Evolutionary conservation across 331 rosid genomes (phyloP).

Genomic region (Telfairia occidentalis): DNA sequence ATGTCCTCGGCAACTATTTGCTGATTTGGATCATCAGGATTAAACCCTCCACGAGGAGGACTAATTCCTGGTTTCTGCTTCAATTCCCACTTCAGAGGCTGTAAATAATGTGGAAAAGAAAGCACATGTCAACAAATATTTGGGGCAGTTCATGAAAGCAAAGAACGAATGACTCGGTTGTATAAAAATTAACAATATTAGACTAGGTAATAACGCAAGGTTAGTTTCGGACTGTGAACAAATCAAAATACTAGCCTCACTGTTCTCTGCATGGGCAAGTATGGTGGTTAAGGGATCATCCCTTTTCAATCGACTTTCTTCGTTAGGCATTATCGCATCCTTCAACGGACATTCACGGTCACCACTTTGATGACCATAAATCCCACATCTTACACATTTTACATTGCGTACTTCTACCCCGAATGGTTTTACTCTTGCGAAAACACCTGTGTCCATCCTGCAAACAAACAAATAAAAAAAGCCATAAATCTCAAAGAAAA

Average conservation of each 20-base stretch:
- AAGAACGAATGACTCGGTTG: neutral
- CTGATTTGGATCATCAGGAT: constrained; percentile 86
- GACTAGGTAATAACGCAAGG: neutral
- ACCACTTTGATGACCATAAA: constrained; percentile 91
- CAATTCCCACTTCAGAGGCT: constrained; percentile 97
- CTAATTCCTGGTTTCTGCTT: constrained; percentile 97
- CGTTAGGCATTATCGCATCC: constrained; percentile 86
- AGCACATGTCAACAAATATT: neutral
- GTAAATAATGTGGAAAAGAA: constrained; percentile 18
- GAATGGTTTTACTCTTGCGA: constrained; percentile 76
- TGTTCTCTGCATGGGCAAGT: constrained; percentile 63
- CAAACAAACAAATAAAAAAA: neutral
- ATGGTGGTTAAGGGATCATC: constrained; percentile 92
- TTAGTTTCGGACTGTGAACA: neutral
- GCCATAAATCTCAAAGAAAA: neutral
- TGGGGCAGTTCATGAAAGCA: neutral
- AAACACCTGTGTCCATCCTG: constrained; percentile 86
- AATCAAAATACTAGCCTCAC: constrained; percentile 47
- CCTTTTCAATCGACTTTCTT: constrained; percentile 77
- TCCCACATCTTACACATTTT: constrained; percentile 85
- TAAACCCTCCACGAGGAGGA: constrained; percentile 98
- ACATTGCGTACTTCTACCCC: constrained; percentile 94
- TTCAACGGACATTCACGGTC: constrained; percentile 93
- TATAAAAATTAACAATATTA: neutral
- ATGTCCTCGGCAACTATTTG: constrained; percentile 94